Base-by-base conservation (phyloP, 176 grass and related monocot species). In the Cenchrus americanus region DNA sequence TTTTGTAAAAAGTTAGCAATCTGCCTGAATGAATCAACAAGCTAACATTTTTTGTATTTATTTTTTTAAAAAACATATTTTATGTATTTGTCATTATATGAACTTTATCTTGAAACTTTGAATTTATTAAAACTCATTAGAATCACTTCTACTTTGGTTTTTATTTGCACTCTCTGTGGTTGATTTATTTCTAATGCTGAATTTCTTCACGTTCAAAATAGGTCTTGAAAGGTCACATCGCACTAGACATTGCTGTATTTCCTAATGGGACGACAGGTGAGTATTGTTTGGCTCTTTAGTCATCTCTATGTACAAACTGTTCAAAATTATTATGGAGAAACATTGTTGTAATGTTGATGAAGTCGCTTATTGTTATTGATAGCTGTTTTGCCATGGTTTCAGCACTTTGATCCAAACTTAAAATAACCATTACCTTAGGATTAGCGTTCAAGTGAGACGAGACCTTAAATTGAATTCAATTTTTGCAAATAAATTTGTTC, bases 261-360 rank as follows among this genome's bases (percentile, higher is more conserved):
- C 96, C 93, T 79, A 99, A 96, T 92, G 91, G 96, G 26, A 99
- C 93, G 9, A 96, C 96, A 80, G 96, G 96, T 96, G 73, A 88
- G 82, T 19, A 41, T 82, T 66, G 57, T 71, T 75, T 43, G 23
- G 14, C 14, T 51, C 1, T 52, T 9, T 66, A 40, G 66, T 79
- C 17, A 66, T 32, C 34, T 64, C 3, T 51, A n/a, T 83, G 1
- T 42, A 69, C 14, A 6, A 70, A 78, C 12, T 71, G 4, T 83
- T 26, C 47, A 71, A 71, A 78, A 14, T 4, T 74, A 7, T 73
- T 73, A 11, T 22, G 47, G 10, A 53, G 26, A 43, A 86, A 73
- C 26, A 54, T 34, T 27, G 15, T 53, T 51, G 7, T 72, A 27
- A 37, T 37, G 4, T 72, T 27, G 70, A 51, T 3, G 4, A 73